A percentile compares a stretch with the other conserved stretches of the same genome.
These are phyloP conservation scores for Amesomyces nigricolor DNA, from an alignment of 2,329 filamentous ascomycete species.

Conservation along the genomic window DNA sequence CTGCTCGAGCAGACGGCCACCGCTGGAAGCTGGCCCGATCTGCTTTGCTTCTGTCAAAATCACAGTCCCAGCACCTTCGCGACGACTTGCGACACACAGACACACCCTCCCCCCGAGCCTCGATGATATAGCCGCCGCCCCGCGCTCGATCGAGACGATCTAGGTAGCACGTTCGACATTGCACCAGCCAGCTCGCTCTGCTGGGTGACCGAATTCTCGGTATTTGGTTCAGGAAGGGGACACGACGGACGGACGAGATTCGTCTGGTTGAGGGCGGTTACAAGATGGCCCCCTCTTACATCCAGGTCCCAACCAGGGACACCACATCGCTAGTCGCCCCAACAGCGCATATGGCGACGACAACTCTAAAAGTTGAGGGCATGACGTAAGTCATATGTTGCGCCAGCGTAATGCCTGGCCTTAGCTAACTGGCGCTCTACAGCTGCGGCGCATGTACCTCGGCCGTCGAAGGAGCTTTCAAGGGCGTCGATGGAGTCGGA, in stretches of 20 bases:
- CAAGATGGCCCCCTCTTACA: slow-evolving; percentile 47
- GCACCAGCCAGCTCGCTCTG: background rate
- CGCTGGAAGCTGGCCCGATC: slow-evolving; percentile 21
- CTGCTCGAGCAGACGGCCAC: slow-evolving; percentile 13
- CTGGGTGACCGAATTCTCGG: background rate
- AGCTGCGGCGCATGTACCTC: slow-evolving; percentile 91
- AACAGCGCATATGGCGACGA: slow-evolving; percentile 72
- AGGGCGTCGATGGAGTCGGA: slow-evolving; percentile 71
- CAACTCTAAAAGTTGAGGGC: slow-evolving; percentile 83
- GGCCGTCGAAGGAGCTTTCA: slow-evolving; percentile 88
- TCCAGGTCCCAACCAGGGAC: slow-evolving; percentile 42
- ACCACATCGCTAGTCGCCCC: slow-evolving; percentile 32
- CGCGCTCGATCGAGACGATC: slow-evolving; percentile 8
- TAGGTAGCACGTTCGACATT: background rate
- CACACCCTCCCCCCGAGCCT: background rate
- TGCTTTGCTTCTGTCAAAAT: slow-evolving; percentile 6
- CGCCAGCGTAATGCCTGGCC: slow-evolving; percentile 1
- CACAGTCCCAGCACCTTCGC: background rate
- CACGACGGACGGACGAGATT: background rate
- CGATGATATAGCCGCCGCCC: slow-evolving; percentile 21
- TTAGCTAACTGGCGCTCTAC: slow-evolving; percentile 35
- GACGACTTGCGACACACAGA: background rate
- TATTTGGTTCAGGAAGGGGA: background rate
- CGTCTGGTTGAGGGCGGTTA: background rate
- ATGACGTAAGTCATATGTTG: slow-evolving; percentile 58